Conservation (phyloP, 768 basidiomycete genomes). For the Mrakia hoshinonis region DNA sequence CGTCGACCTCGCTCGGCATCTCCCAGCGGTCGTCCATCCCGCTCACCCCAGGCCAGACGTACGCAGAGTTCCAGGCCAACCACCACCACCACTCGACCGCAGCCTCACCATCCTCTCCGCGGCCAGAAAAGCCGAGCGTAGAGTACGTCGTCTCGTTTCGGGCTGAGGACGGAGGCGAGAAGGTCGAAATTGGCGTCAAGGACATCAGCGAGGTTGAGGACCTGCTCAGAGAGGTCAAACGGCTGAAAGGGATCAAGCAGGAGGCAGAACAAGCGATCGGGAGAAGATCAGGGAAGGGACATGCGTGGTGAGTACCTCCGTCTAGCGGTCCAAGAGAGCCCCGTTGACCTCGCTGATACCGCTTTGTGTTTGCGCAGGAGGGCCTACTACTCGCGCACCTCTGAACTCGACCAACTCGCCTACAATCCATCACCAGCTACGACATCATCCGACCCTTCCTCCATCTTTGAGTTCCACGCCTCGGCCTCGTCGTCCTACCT, state of each 20-base stretch:
- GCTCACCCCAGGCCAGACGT: neutral
- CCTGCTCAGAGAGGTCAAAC: conserved; percentile 6
- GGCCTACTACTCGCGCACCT: neutral
- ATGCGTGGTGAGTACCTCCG: neutral
- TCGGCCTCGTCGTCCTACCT: neutral
- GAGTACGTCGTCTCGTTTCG: neutral
- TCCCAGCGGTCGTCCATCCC: neutral
- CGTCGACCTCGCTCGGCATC: neutral
- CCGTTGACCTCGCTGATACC: neutral
- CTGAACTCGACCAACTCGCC: neutral
- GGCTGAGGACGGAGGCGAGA: neutral
- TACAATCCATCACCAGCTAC: neutral
- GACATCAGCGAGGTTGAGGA: neutral
- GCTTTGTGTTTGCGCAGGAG: neutral
- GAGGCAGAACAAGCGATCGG: neutral
- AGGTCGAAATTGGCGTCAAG: neutral
- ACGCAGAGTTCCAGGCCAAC: neutral
- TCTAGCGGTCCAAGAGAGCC: neutral
- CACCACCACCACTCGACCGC: neutral
- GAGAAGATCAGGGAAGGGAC: neutral
- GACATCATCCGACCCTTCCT: neutral
- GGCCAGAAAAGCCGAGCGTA: neutral
- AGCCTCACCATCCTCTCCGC: too few species aligned
- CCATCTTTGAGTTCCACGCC: neutral
- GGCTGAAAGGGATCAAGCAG: conserved; percentile 4